A percentile compares a stretch with the other conserved stretches of the same genome.
These are phyloP conservation scores for Rosa multiflora DNA, from an alignment of 306 rosid species.

Conservation along the genomic window DNA sequence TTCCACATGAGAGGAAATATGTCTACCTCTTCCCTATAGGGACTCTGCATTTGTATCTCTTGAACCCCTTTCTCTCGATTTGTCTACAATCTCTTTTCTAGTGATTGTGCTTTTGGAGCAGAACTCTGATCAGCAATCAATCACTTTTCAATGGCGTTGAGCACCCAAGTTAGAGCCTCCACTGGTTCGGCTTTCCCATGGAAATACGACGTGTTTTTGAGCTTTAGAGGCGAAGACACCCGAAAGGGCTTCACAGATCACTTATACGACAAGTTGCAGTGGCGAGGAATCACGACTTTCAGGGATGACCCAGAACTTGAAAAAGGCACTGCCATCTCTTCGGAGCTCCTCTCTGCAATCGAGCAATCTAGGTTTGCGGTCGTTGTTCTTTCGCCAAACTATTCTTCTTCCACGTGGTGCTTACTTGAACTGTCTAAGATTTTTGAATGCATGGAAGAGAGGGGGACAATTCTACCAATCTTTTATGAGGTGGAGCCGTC, in stretches of 20 bases:
- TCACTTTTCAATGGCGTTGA: neutral
- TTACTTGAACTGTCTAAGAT: constrained; percentile 17
- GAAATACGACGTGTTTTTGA: constrained; percentile 9
- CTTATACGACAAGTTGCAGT: neutral
- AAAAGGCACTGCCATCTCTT: neutral
- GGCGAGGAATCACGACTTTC: neutral
- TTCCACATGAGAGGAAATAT: too few species aligned
- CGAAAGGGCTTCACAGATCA: neutral
- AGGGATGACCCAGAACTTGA: neutral
- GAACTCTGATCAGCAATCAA: too few species aligned
- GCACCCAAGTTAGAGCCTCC: neutral
- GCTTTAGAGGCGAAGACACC: neutral
- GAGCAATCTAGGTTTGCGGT: neutral
- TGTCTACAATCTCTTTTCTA: too few species aligned
- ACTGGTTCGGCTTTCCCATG: neutral
- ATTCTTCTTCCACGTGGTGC: neutral
- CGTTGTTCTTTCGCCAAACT: neutral
- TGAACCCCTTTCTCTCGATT: too few species aligned
- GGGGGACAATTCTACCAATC: neutral
- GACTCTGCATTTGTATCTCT: too few species aligned
- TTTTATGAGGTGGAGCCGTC: constrained; percentile 24
- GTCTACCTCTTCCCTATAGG: too few species aligned
- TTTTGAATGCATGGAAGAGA: neutral
- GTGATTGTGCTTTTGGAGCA: too few species aligned
- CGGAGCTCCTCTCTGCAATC: neutral